phyloP scores from a whole-genome alignment of 805 yeast species.

The Pachysolen tannophilus region DNA sequence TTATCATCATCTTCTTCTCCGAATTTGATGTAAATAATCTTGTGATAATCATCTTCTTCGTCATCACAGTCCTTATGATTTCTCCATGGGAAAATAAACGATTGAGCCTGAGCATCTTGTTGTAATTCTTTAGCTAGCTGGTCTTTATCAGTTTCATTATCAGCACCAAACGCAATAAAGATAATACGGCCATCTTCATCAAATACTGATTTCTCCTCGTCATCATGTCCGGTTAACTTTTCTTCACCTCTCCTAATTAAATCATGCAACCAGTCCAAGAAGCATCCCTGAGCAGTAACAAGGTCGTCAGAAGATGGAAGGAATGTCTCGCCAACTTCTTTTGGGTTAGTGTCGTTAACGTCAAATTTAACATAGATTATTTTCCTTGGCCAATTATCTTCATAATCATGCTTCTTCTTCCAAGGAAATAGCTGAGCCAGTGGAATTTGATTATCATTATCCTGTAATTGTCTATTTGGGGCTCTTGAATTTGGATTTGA shows the following conservation, averaged over 20 bases:
- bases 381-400: constrained; percentile 4
- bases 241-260: constrained; percentile 3
- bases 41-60: not conserved
- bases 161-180: constrained; percentile 3
- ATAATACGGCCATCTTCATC: constrained; percentile 5
- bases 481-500: too few relatives aligned
- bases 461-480: too few relatives aligned
- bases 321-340: not conserved
- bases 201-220: not conserved
- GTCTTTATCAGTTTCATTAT: not conserved
- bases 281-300: constrained; percentile 1
- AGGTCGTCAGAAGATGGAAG: constrained; percentile 2
- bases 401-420: constrained; percentile 4
- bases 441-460: too few relatives aligned
- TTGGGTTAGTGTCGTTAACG: not conserved
- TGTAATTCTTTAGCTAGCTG: not conserved
- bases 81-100: not conserved
- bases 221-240: constrained; percentile 1
- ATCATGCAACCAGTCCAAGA: constrained; percentile 4
- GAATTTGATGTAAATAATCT: not conserved
- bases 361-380: constrained; percentile 8
- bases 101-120: not conserved
- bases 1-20: constrained; percentile 4
- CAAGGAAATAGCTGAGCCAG: too few relatives aligned
- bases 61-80: not conserved